Evolutionary conservation across 768 basidiomycete species (phyloP), one percentile per base, ranked within the genome.

Genomic region (Suillus lakei): DNA sequence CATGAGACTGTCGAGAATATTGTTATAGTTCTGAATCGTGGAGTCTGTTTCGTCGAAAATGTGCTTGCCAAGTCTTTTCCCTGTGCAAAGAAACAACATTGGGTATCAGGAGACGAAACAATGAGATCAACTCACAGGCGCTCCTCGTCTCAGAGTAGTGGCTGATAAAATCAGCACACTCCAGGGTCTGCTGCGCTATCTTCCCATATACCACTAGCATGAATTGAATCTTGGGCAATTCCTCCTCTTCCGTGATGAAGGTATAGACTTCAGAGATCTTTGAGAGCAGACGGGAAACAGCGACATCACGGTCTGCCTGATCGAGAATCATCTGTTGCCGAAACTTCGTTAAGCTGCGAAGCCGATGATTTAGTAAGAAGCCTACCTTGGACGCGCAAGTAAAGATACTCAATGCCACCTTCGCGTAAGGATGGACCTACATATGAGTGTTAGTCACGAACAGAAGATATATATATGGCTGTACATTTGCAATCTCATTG

Each of bases 111-210:
- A 0, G 5, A 13, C 1, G n/a, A 4, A 6, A 2, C 7, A 16
- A 16, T 18, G 7, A 36, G 16, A 38, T 6, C 10, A 2, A 69
- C 70, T 21, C 48, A 75, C 74, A 58, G 32, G 70, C 69, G 13
- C 61, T 71, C 56, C 70, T 72, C 23, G 63, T 72, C 55, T 64
- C 69, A 21, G 73, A 67, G 63, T 76, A 76, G 36, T 71, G 71
- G 9, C 60, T 61, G 46, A 75, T 74, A 38, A 76, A 76, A 63
- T 74, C 71, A 1, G 68, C 70, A 30, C 73, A 74, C 50, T 76
- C 75, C 13, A 66, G 65, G 0, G 69, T 72, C 60, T 74, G 70
- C 21, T 66, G 59, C 1, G 66, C 51, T 26, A 66, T 53, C 26
- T 54, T 30, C 12, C n/a, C 30, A 21, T 43, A 51, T 39, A 51